A percentile compares a stretch with the other conserved stretches of the same genome.
These are phyloP conservation scores for Tulasnella sp. DNA, from an alignment of 768 basidiomycete species.

Conservation along the genomic window DNA sequence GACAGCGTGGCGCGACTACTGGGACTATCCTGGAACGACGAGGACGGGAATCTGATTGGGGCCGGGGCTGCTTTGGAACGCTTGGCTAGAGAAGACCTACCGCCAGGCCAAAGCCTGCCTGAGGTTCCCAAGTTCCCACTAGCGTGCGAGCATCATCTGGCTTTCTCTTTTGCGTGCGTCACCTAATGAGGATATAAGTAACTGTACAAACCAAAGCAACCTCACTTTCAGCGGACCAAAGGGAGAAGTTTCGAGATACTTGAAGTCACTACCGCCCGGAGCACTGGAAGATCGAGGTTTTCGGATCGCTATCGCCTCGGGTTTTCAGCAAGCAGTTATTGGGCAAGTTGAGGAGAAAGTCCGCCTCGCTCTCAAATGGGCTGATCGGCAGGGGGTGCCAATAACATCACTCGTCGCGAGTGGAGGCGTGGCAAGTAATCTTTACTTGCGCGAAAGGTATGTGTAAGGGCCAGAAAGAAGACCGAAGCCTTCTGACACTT, in stretches of 20 bases:
- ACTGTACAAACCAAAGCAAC: too few species aligned
- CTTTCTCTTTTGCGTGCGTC: constrained; percentile 56
- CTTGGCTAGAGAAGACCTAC: constrained; percentile 27
- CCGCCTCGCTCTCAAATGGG: constrained; percentile 38
- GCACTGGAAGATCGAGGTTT: not conserved
- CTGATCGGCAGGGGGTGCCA: constrained; percentile 31
- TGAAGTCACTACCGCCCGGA: constrained; percentile 28
- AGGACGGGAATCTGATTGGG: constrained; percentile 33
- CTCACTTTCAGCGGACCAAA: constrained; percentile 39
- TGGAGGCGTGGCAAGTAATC: constrained; percentile 90
- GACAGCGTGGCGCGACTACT: constrained; percentile 75
- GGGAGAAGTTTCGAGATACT: constrained; percentile 56
- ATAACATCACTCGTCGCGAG: constrained; percentile 64
- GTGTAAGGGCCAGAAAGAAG: too few species aligned
- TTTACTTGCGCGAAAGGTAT: constrained; percentile 52
- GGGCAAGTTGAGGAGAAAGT: constrained; percentile 70
- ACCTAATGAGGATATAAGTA: too few species aligned
- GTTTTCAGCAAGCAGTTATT: constrained; percentile 63
- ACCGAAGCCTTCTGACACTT: too few species aligned
- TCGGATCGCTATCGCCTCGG: constrained; percentile 42
- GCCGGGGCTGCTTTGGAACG: constrained; percentile 75
- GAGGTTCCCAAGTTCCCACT: constrained; percentile 25
- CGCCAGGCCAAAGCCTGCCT: constrained; percentile 13
- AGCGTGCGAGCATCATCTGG: constrained; percentile 42
- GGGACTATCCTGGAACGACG: constrained; percentile 41